Evolutionary conservation across 768 basidiomycete genomes (phyloP), one percentile per base, ranked within the genome.

Genomic region (Suillus placidus): DNA sequence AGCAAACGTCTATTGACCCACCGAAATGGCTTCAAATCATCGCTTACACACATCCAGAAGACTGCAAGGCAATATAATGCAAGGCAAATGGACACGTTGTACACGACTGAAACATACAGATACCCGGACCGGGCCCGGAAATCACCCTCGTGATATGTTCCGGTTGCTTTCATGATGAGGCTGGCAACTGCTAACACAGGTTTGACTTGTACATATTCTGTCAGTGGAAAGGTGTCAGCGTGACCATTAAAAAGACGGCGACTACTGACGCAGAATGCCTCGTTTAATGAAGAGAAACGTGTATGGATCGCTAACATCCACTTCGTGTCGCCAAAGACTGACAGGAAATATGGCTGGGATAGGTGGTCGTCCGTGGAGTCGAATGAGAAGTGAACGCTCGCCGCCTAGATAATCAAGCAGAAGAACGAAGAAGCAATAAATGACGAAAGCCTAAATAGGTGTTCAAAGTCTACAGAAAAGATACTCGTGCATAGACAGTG

Each of bases 161-260:
- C 93, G 2, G 84, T 80, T 0, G 89, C 90, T 74, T 99, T 99
- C 71, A 97, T 84, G 35, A 96, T 85, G 64, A 97, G 78, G 5
- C 94, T 98, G 2, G 85, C 88, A 2, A 91, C 73, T 0, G 97
- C 96, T 0, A 99, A 82, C 0, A 97, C 75, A 1, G 97, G 97
- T 73, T 99, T 99, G 64, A 99, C 83, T 76, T 98, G 95, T 1
- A 98, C 97, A 75, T 99, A 99, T 83, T 99, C 97, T 99, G 71
- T 63, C 47, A 32, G 56, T 55, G 34, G n/a, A 26, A 26, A 34
- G 43, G 18, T 12, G 66, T 69, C 34, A 67, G 43, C 61, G 8
- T 7, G 40, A 20, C 37, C 45, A 61, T 13, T 14, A 60, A 43
- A 10, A 47, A 60, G 58, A 60, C 12, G 12, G 6, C 18, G 30